Percentiles rank a stretch among this genome's conserved stretches.
These are phyloP conservation scores for Hysterium pulicare DNA, from an alignment of 2,329 filamentous ascomycete genomes.

Conservation along the genomic window DNA sequence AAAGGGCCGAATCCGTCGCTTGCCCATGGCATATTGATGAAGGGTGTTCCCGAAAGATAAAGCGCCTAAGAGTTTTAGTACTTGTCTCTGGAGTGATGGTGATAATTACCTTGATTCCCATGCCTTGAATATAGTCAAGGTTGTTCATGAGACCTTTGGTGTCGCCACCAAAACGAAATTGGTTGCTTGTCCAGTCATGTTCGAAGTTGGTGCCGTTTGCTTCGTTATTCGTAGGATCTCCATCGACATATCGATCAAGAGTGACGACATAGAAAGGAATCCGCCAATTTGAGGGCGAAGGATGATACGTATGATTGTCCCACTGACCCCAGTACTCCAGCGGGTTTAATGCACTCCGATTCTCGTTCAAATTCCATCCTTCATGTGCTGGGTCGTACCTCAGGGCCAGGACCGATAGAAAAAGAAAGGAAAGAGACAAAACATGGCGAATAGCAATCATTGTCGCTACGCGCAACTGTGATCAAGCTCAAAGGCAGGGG, in stretches of 20 bases:
- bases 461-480: conserved; percentile 6
- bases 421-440: conserved; percentile 13
- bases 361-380: conserved; percentile 61
- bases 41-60: conserved; percentile 61
- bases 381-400: conserved; percentile 49
- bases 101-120: conserved; percentile 56
- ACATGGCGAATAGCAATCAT: conserved; percentile 12
- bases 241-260: conserved; percentile 62
- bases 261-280: conserved; percentile 65
- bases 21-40: conserved; percentile 64
- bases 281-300: conserved; percentile 61
- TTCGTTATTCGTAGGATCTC: conserved; percentile 62
- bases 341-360: conserved; percentile 53
- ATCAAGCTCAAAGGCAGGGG: not conserved
- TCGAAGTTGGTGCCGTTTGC: conserved; percentile 60
- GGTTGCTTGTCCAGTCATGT: conserved; percentile 58
- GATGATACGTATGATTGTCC: conserved; percentile 51
- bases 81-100: too few species aligned
- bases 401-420: conserved; percentile 15
- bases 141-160: conserved; percentile 56
- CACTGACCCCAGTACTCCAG: conserved; percentile 58
- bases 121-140: conserved; percentile 62
- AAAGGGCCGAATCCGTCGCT: conserved; percentile 58
- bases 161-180: conserved; percentile 63
- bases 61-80: conserved; percentile 45